Conservation (phyloP, 208 protist species). For the Acanthamoeba royreba region DNA sequence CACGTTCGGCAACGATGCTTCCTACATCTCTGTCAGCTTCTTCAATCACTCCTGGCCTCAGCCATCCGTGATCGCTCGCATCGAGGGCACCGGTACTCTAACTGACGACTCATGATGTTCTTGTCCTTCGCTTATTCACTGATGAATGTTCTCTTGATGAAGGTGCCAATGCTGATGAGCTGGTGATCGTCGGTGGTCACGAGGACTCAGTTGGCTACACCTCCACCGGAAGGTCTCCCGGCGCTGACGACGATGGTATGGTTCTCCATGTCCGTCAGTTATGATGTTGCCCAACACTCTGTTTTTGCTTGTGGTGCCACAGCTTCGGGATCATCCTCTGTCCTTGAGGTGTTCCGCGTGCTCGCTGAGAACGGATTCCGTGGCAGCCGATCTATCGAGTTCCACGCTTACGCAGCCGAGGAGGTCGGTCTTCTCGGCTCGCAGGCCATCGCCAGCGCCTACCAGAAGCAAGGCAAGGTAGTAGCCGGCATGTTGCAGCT, state of each 20-base stretch:
- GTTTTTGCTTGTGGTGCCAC: too few relatives aligned
- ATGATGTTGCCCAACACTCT: too few relatives aligned
- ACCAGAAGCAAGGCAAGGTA: conserved; percentile 33
- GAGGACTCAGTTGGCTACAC: conserved; percentile 29
- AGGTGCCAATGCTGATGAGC: conserved; percentile 36
- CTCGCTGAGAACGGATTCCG: conserved; percentile 49
- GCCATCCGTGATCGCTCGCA: conserved; percentile 37
- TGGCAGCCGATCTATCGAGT: conserved; percentile 50
- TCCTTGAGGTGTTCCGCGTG: conserved; percentile 57
- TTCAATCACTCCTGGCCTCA: conserved; percentile 26
- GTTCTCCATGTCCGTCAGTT: too few relatives aligned
- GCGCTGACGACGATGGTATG: conserved; percentile 38
- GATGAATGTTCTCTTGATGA: not conserved
- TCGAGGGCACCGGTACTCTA: conserved; percentile 25
- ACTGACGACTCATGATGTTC: too few relatives aligned
- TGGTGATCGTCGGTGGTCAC: conserved; percentile 61
- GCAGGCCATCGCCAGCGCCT: conserved; percentile 53
- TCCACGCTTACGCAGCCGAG: conserved; percentile 62
- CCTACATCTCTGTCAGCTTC: not conserved
- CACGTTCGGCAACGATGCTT: not conserved
- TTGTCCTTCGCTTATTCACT: not conserved
- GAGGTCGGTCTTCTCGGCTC: conserved; percentile 59
- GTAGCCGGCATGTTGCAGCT: conserved; percentile 62
- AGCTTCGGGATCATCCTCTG: conserved; percentile 49
- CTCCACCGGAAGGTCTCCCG: not conserved